phyloP scores from a whole-genome alignment of 306 rosid species.

The Cucurbita pepo region DNA sequence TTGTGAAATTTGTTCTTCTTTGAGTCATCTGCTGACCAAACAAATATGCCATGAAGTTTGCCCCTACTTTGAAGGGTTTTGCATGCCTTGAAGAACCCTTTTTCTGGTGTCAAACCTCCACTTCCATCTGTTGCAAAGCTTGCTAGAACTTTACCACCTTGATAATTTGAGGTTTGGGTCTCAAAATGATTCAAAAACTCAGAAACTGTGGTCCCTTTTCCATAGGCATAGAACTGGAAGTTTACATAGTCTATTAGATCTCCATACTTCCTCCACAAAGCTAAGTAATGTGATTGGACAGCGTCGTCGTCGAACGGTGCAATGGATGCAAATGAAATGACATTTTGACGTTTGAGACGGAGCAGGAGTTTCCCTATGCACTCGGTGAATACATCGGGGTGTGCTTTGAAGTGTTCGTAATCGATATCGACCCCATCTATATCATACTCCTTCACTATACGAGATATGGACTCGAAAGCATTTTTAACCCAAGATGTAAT shows the following conservation, averaged over 20 bases:
- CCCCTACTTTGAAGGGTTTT: conserved; percentile 21
- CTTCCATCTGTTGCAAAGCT: conserved; percentile 55
- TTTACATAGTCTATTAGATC: conserved; percentile 54
- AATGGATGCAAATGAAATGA: conserved; percentile 49
- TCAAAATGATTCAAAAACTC: conserved; percentile 39
- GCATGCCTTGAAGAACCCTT: conserved; percentile 57
- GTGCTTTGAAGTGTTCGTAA: conserved; percentile 42
- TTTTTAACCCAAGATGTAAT: conserved; percentile 23
- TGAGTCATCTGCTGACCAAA: conserved; percentile 70
- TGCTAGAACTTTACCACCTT: conserved; percentile 46
- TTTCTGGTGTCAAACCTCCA: conserved; percentile 36
- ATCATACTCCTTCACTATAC: background rate
- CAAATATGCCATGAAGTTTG: conserved; percentile 50
- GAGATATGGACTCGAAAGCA: background rate
- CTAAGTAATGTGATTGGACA: conserved; percentile 42
- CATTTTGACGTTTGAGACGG: conserved; percentile 23
- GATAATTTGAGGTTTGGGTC: conserved; percentile 38
- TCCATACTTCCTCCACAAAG: conserved; percentile 56
- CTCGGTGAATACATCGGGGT: conserved; percentile 37
- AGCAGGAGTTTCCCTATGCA: conserved; percentile 38
- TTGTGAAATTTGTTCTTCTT: conserved; percentile 37
- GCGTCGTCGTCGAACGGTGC: conserved; percentile 45
- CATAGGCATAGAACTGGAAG: conserved; percentile 75
- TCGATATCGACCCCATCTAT: conserved; percentile 13
- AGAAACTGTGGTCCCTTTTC: conserved; percentile 34